Percentiles rank a stretch among this genome's conserved stretches.
Evolutionary conservation across 139 green algal species (phyloP).

Genomic region (Chlamydomonas sp.): DNA sequence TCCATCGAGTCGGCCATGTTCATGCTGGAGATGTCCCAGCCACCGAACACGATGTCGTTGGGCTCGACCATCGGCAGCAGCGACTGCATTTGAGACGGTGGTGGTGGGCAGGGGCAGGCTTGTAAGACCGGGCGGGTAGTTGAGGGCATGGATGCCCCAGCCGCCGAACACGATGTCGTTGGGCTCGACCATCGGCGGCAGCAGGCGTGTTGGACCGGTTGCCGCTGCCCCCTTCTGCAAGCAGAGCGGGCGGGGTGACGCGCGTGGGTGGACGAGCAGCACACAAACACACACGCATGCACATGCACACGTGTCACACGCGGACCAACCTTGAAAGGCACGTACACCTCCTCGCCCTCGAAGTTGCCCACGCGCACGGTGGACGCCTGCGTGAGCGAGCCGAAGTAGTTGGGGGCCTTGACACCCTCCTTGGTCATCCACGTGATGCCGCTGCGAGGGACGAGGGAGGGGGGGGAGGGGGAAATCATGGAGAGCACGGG

Average conservation of each 20-base stretch:
- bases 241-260: too few species aligned
- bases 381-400: constrained; percentile 88
- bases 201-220: too few species aligned
- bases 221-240: too few species aligned
- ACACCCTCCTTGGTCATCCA: constrained; percentile 99
- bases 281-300: too few species aligned
- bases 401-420: constrained; percentile 95
- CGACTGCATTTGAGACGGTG: too few species aligned
- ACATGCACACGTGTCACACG: too few species aligned
- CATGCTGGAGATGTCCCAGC: constrained; percentile 93
- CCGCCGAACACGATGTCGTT: constrained; percentile 94
- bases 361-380: constrained; percentile 91
- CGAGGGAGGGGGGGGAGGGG: not conserved
- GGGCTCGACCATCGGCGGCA: constrained; percentile 91
- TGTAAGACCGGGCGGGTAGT: too few species aligned
- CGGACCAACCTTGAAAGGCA: constrained; percentile 92
- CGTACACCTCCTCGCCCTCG: constrained; percentile 89
- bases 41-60: constrained; percentile 91
- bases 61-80: constrained; percentile 91
- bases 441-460: constrained; percentile 75
- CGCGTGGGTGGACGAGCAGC: too few species aligned
- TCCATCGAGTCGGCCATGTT: constrained; percentile 96
- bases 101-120: constrained; percentile 35
- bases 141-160: constrained; percentile 93
- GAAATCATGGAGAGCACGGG: not conserved